phyloP scores from a whole-genome alignment of 768 basidiomycete genomes.

The Lactifluus pinguis region DNA sequence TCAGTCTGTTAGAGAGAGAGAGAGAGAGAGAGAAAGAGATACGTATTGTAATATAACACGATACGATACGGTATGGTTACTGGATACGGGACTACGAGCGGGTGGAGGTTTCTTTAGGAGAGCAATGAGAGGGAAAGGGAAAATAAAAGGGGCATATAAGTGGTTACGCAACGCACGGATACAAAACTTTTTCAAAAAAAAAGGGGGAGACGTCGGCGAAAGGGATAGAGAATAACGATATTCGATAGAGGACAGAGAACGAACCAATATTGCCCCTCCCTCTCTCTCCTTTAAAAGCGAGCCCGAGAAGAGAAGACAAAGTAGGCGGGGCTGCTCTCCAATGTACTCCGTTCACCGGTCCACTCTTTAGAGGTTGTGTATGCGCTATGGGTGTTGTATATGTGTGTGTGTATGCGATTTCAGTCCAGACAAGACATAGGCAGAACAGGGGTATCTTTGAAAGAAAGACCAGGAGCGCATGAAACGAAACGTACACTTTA shows the following conservation, averaged over 20 bases:
- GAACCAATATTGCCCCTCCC: constrained; percentile 6
- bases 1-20: constrained; percentile 1
- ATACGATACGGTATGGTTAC: constrained; percentile 8
- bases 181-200: neutral
- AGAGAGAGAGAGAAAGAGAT: neutral
- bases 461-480: neutral
- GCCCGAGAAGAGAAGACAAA: constrained; percentile 1
- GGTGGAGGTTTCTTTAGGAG: constrained; percentile 4
- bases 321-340: constrained; percentile 7
- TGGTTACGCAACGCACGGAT: constrained; percentile 6
- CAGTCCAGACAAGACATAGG: constrained; percentile 9
- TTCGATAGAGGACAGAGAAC: constrained; percentile 16
- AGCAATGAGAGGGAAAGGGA: constrained; percentile 7
- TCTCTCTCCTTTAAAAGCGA: constrained; percentile 7
- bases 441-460: constrained; percentile 13
- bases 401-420: constrained; percentile 5
- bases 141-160: constrained; percentile 5
- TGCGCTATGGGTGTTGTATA: constrained; percentile 3
- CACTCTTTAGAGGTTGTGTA: neutral
- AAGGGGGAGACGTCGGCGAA: constrained; percentile 6
- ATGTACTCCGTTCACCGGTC: constrained; percentile 10
- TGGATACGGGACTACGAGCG: constrained; percentile 3
- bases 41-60: constrained; percentile 17
- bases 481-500: neutral
- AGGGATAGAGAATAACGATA: constrained; percentile 16